phyloP scores from a whole-genome alignment of 1,284 basidiomycete species.

The Hypsizygus ulmarius region DNA sequence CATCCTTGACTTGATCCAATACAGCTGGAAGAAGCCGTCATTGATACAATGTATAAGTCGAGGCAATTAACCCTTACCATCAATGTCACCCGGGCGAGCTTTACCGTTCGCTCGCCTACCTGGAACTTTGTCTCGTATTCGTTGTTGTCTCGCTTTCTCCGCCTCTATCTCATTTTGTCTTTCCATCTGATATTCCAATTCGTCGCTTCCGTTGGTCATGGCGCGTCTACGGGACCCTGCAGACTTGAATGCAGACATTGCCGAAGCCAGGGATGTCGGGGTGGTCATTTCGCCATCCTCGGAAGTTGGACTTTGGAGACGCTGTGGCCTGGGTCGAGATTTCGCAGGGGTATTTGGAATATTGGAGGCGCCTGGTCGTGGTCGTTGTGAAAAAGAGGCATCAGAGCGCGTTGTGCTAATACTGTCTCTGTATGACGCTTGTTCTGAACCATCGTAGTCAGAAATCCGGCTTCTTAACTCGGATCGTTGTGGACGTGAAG shows the following conservation, averaged over 20 bases:
- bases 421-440: conserved; percentile 39
- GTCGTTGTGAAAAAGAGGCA: conserved; percentile 28
- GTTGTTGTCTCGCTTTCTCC: conserved; percentile 58
- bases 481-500: conserved; percentile 56
- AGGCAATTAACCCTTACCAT: conserved; percentile 49
- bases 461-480: conserved; percentile 48
- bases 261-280: conserved; percentile 50
- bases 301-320: conserved; percentile 30
- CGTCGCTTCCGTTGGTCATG: conserved; percentile 51
- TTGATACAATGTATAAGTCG: conserved; percentile 4
- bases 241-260: conserved; percentile 65
- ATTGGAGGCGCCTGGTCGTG: conserved; percentile 25
- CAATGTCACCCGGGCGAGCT: conserved; percentile 68
- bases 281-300: conserved; percentile 41
- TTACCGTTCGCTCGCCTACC: conserved; percentile 52
- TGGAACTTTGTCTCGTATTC: conserved; percentile 64
- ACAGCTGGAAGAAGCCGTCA: conserved; percentile 51
- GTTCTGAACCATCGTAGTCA: conserved; percentile 44
- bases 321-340: conserved; percentile 32
- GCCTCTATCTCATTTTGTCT: conserved; percentile 56
- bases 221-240: conserved; percentile 56
- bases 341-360: conserved; percentile 22
- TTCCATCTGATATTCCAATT: conserved; percentile 49
- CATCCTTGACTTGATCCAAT: conserved; percentile 80
- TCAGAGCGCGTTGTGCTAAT: conserved; percentile 42